These are phyloP conservation scores for Xylaria sp. DNA, from an alignment of 2,329 filamentous ascomycete genomes.

Conservation along the genomic window DNA sequence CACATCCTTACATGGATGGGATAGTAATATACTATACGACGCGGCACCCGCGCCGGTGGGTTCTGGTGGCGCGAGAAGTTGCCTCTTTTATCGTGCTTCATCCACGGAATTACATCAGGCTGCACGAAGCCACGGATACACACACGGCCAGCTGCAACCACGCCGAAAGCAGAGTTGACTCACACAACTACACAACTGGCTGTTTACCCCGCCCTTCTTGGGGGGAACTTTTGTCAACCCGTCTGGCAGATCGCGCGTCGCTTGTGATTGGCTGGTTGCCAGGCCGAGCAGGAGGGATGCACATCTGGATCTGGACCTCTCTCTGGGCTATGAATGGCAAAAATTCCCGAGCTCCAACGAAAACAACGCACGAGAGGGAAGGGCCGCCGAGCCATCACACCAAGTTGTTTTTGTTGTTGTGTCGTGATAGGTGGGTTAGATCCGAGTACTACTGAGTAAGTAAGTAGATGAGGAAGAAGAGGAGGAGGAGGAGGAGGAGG, in stretches of 20 bases:
- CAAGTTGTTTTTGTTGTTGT: no score
- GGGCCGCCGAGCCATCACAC: constrained; percentile 2
- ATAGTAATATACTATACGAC: background rate
- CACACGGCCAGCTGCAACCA: constrained; percentile 3
- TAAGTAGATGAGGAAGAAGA: background rate
- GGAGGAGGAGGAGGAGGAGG: background rate
- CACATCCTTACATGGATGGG: background rate
- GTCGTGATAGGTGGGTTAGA: background rate
- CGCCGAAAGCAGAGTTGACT: background rate
- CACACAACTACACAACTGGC: background rate
- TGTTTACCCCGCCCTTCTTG: constrained; percentile 1
- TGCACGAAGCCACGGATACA: background rate
- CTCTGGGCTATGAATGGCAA: background rate
- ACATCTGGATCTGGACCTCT: background rate
- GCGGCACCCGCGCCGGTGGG: background rate
- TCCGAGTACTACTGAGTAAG: no score
- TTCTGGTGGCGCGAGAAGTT: constrained; percentile 12
- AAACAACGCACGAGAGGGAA: background rate
- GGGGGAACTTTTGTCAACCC: background rate
- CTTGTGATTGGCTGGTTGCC: constrained; percentile 1
- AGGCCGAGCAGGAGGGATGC: background rate
- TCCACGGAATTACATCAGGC: constrained; percentile 6
- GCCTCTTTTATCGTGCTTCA: background rate
- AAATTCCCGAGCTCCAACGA: background rate
- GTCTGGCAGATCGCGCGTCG: constrained; percentile 1